Base-by-base conservation (phyloP, 768 basidiomycete genomes). In the Udeniomyces megalosporus region DNA sequence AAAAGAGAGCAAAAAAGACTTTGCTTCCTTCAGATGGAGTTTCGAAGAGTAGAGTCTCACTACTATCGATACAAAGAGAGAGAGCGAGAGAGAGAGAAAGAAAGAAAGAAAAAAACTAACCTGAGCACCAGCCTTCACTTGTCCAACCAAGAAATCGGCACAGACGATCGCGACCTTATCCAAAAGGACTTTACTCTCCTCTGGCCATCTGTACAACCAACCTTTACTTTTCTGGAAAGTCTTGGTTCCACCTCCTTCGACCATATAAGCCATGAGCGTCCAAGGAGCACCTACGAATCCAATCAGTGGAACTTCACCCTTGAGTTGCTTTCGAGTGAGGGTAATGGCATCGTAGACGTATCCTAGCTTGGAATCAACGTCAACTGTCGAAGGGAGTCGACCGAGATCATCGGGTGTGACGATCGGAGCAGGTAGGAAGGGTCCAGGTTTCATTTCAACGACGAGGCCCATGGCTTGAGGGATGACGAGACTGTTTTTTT, bases 251-350 rank as follows among this genome's bases (percentile, higher is more conserved):
- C 92, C 93, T 8, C 95, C 95, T 73, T 97, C 95, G 69, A 95
- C 80, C 95, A 99, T 99, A 73, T 97, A 99, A 24, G 84, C 82
- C 76, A 99, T 91, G 57, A 97, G 80, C 3, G 95, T 99, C 95
- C 95, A 97, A 1, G 95, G 95, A 0, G 90, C 91, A 45, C 93
- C 95, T 70, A 83, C 88, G 75, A 99, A 99, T 12, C 95, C 95
- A 68, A 99, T 95, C 61, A 99, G 78, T 14, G 95, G 93, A 15
- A 97, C 91, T 71, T 87, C 81, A 24, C 93, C 95, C 0, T 82
- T 79, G 59, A 97, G 78, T 53, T 78, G 84, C 54, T 80, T 79
- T 62, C 95, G 80, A 8, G 92, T 91, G 69, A 82, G 72, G 12
- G 85, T 90, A 74, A 99, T 83, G 28, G 95, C 95, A 52, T 87